Percentiles rank a stretch among this genome's conserved stretches.
These are phyloP conservation scores for Silene noctiflora DNA, from an alignment of 179 eudicot species.

Conservation along the genomic window DNA sequence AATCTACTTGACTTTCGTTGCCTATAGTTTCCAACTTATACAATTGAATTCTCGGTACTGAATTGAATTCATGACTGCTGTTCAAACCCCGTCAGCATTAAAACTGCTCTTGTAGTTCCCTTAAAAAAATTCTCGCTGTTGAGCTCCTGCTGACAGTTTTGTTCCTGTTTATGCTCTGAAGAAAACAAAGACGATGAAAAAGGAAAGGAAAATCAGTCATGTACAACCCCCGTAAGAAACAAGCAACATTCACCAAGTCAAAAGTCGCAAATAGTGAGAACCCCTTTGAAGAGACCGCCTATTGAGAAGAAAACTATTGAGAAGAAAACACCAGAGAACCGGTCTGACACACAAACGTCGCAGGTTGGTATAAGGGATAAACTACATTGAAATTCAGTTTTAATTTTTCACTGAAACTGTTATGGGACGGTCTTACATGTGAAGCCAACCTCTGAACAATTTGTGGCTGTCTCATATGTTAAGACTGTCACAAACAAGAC, in stretches of 20 bases:
- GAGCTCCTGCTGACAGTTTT: too few species aligned
- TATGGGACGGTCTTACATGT: too few species aligned
- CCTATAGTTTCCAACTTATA: not conserved
- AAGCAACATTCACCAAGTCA: constrained; percentile 27
- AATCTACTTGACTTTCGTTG: constrained; percentile 13
- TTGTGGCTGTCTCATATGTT: too few species aligned
- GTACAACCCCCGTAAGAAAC: constrained; percentile 28
- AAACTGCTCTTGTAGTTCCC: too few species aligned
- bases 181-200: constrained; percentile 33
- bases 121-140: too few species aligned
- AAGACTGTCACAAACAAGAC: not conserved
- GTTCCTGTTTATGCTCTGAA: not conserved
- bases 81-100: too few species aligned
- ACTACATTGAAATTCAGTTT: not conserved
- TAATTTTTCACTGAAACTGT: not conserved
- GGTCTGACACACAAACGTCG: constrained; percentile 26
- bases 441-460: too few species aligned
- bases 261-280: constrained; percentile 22
- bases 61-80: too few species aligned
- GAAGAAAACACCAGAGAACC: constrained; percentile 29
- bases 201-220: constrained; percentile 40
- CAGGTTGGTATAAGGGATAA: constrained; percentile 33
- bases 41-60: constrained; percentile 5
- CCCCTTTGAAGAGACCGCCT: constrained; percentile 29
- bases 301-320: constrained; percentile 33